phyloP scores from a whole-genome alignment of 78 protist species.

The Capsaspora owczarzaki region DNA sequence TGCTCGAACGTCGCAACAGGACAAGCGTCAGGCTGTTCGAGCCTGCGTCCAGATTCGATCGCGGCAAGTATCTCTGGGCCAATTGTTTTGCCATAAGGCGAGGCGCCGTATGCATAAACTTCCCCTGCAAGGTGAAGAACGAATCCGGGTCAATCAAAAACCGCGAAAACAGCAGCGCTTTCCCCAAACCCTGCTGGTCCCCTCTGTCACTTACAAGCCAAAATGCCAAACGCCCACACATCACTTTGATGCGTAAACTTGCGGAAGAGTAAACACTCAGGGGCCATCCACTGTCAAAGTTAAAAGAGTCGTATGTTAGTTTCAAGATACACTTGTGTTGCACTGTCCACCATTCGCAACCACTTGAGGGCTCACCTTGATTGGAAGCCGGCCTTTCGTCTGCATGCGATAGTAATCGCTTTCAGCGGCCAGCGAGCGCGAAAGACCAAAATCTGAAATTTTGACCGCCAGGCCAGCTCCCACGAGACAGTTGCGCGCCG shows the following conservation, averaged over 20 bases:
- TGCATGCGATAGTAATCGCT: background rate
- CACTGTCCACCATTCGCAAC: too few relatives aligned
- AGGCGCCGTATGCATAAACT: background rate
- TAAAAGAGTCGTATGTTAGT: too few relatives aligned
- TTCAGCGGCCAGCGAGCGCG: background rate
- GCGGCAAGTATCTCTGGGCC: background rate
- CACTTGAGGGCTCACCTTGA: too few relatives aligned
- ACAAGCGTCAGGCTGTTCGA: background rate
- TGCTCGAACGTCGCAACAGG: background rate
- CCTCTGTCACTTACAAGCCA: too few relatives aligned
- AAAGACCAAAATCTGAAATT: background rate
- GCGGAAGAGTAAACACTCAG: background rate
- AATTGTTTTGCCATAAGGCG: background rate
- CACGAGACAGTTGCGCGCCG: conserved; percentile 12
- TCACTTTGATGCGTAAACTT: background rate
- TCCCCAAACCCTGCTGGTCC: too few relatives aligned
- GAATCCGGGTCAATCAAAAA: too few relatives aligned
- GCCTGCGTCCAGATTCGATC: background rate
- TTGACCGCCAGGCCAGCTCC: background rate
- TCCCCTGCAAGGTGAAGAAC: too few relatives aligned
- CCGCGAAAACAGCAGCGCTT: too few relatives aligned
- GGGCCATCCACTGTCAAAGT: conserved; percentile 11
- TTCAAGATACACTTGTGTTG: too few relatives aligned
- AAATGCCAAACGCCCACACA: conserved; percentile 11
- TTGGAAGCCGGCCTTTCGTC: background rate